phyloP scores from a whole-genome alignment of 2,329 filamentous ascomycete species.

The Boeremia exigua region DNA sequence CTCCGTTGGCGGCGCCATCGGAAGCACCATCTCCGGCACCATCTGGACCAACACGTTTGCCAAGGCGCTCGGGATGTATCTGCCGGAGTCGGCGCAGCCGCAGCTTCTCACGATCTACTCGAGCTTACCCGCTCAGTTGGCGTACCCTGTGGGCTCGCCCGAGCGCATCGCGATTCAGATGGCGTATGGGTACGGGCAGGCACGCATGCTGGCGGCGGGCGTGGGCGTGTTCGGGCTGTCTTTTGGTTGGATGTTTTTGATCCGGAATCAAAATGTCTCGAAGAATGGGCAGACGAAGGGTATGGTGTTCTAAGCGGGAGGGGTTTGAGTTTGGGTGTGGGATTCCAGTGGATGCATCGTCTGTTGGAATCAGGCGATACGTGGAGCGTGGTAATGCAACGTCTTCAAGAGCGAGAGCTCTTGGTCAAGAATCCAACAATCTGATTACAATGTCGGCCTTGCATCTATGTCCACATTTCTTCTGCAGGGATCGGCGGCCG shows the following conservation, averaged over 20 bases:
- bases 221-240: constrained; percentile 33
- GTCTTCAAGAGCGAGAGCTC: too few relatives aligned
- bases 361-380: too few relatives aligned
- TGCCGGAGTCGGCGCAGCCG: constrained; percentile 50
- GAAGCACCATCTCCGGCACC: constrained; percentile 64
- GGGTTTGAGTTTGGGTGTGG: too few relatives aligned
- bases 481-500: too few relatives aligned
- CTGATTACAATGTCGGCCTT: too few relatives aligned
- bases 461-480: too few relatives aligned
- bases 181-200: constrained; percentile 31
- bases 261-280: constrained; percentile 27
- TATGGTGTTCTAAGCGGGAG: neutral
- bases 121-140: constrained; percentile 60
- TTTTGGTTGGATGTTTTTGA: constrained; percentile 27
- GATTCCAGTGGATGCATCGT: too few relatives aligned
- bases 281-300: constrained; percentile 13
- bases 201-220: constrained; percentile 18
- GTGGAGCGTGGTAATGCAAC: too few relatives aligned
- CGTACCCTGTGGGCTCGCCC: constrained; percentile 56
- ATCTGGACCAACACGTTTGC: constrained; percentile 64
- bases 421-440: too few relatives aligned
- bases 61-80: constrained; percentile 45
- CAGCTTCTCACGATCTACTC: constrained; percentile 54
- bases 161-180: constrained; percentile 50
- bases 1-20: constrained; percentile 65